Evolutionary conservation across 1,139 yeast genomes (phyloP).

Genomic region (Diutina sp.): DNA sequence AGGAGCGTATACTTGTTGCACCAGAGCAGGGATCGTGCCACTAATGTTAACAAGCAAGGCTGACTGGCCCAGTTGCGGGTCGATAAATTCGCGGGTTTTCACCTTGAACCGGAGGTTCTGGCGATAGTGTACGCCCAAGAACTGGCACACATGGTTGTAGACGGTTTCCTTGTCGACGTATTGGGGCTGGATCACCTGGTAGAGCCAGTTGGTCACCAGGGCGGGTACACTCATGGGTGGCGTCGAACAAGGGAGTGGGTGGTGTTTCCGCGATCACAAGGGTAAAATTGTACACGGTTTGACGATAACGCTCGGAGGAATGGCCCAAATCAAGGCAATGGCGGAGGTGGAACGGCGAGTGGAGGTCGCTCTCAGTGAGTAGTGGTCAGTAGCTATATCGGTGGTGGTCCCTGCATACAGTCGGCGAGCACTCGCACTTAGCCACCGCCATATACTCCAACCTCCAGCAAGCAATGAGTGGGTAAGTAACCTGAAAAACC

Average conservation of each 20-base stretch:
- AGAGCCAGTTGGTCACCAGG: slow-evolving; percentile 30
- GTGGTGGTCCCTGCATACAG: not conserved
- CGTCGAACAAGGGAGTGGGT: not conserved
- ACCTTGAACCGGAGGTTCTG: slow-evolving; percentile 30
- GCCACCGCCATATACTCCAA: not conserved
- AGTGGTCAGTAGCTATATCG: too few relatives aligned
- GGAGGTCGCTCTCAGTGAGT: too few relatives aligned
- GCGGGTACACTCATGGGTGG: slow-evolving; percentile 9
- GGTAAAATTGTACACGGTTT: too few relatives aligned
- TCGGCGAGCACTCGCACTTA: not conserved
- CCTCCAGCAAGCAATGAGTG: not conserved
- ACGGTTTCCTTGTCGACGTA: slow-evolving; percentile 37
- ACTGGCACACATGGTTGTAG: slow-evolving; percentile 49
- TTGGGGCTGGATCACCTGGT: slow-evolving; percentile 34
- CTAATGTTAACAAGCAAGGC: not conserved
- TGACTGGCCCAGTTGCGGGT: not conserved
- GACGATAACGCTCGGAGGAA: too few relatives aligned
- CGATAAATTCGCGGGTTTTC: slow-evolving; percentile 58
- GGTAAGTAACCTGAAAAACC: not conserved
- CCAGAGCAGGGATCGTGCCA: slow-evolving; percentile 4
- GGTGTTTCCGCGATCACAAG: not conserved
- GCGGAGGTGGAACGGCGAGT: too few relatives aligned
- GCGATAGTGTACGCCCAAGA: slow-evolving; percentile 35
- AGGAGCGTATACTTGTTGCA: slow-evolving; percentile 15
- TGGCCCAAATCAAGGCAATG: too few relatives aligned